These are phyloP conservation scores for Diaporthe caulivora DNA, from an alignment of 2,329 filamentous ascomycete genomes.

Conservation along the genomic window DNA sequence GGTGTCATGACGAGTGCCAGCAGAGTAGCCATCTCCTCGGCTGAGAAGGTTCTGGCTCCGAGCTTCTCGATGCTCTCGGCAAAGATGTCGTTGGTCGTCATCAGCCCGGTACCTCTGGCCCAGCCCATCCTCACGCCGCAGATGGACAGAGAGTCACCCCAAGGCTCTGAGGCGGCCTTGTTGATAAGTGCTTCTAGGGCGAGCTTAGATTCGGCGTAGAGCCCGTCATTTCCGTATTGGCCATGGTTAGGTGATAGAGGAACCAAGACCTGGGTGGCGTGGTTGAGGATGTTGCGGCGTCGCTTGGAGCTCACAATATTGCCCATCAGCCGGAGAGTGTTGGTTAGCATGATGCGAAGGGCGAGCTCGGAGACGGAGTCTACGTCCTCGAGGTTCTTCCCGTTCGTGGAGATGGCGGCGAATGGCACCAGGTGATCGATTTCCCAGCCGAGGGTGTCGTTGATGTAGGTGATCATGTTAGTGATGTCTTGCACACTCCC, in stretches of 20 bases:
- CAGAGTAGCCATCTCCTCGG: constrained; percentile 56
- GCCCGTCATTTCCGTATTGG: constrained; percentile 51
- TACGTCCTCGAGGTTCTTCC: not conserved
- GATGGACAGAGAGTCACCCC: constrained; percentile 48
- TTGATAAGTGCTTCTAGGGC: constrained; percentile 47
- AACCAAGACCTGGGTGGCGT: constrained; percentile 49
- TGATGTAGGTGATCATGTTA: constrained; percentile 94
- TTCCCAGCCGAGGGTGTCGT: constrained; percentile 68
- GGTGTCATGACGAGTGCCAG: constrained; percentile 48
- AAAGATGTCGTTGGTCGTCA: constrained; percentile 56
- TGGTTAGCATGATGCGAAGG: constrained; percentile 10
- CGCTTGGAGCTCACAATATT: not conserved
- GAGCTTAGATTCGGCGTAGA: constrained; percentile 54
- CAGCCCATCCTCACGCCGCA: constrained; percentile 54
- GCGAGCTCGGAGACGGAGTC: not conserved
- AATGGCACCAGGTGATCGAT: constrained; percentile 5
- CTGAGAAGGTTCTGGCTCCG: constrained; percentile 55
- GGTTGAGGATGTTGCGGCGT: constrained; percentile 1
- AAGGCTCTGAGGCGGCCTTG: constrained; percentile 45
- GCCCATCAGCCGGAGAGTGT: not conserved
- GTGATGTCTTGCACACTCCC: constrained; percentile 98
- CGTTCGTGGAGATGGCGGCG: not conserved
- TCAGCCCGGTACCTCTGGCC: constrained; percentile 42
- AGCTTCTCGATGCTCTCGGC: constrained; percentile 51
- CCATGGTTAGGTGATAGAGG: constrained; percentile 55